Conservation (phyloP, 305 asterid genomes). For the Ruellia speciosa region DNA sequence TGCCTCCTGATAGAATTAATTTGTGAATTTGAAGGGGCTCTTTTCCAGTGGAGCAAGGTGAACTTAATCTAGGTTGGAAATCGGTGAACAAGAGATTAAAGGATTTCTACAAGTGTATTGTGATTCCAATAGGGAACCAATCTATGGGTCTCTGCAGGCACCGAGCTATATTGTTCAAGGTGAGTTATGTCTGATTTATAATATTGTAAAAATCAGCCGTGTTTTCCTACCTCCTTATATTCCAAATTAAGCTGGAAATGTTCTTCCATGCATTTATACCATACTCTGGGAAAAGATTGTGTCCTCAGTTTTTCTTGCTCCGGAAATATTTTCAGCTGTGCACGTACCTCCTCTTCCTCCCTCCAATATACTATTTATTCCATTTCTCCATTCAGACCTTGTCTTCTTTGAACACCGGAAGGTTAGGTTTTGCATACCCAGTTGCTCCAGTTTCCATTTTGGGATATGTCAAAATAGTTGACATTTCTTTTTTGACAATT, state of each 20-base stretch:
- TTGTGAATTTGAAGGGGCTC: constrained; percentile 67
- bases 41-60: constrained; percentile 82
- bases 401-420: too few species aligned
- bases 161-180: constrained; percentile 92
- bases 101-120: constrained; percentile 63
- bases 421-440: too few species aligned
- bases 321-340: background rate
- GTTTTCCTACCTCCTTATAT: background rate
- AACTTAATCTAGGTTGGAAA: constrained; percentile 67
- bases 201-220: background rate
- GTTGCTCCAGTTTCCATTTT: too few species aligned
- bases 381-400: too few species aligned
- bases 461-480: too few species aligned
- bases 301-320: background rate
- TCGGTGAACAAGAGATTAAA: constrained; percentile 46
- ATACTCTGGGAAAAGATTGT: background rate
- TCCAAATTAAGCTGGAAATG: background rate
- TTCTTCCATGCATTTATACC: background rate
- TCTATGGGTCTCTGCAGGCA: constrained; percentile 95
- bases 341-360: background rate
- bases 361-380: too few species aligned
- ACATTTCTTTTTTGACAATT: too few species aligned
- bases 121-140: constrained; percentile 75
- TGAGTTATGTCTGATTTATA: constrained; percentile 14
- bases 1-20: background rate